Percentiles rank a stretch among this genome's conserved stretches.
phyloP scores from a whole-genome alignment of 306 rosid species.

The Lathyrus tuberosus region DNA sequence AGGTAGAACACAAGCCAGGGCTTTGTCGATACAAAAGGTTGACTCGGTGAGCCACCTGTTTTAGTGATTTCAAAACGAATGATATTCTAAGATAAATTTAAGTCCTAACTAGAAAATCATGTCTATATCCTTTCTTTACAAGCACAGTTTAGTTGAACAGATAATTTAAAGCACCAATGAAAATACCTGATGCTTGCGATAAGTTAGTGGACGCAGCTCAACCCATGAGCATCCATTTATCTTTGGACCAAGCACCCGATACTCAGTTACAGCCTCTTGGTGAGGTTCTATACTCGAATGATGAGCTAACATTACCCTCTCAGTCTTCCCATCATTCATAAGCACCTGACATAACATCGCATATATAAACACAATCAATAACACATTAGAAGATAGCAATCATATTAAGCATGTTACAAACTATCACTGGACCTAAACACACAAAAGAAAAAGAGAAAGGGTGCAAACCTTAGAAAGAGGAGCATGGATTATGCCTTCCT shows the following conservation, averaged over 20 bases:
- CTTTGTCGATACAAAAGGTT: constrained; percentile 5
- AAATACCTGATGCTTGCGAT: constrained; percentile 88
- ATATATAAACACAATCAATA: constrained; percentile 24
- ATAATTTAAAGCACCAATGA: constrained; percentile 22
- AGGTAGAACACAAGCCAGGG: neutral
- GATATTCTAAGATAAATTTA: constrained; percentile 5
- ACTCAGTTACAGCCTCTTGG: constrained; percentile 89
- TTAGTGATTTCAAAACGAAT: constrained; percentile 16
- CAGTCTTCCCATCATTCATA: constrained; percentile 91
- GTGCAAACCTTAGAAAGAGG: constrained; percentile 85
- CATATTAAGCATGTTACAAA: constrained; percentile 29
- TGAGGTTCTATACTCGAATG: constrained; percentile 73
- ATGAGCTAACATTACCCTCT: constrained; percentile 81
- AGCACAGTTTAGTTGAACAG: constrained; percentile 7
- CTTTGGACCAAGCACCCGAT: constrained; percentile 86
- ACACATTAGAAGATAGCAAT: constrained; percentile 21
- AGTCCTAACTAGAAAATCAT: constrained; percentile 5
- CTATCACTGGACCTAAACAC: constrained; percentile 23
- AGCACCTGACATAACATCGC: constrained; percentile 62
- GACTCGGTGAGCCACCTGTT: neutral
- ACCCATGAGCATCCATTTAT: constrained; percentile 98
- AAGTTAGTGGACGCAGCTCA: constrained; percentile 81
- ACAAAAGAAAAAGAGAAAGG: constrained; percentile 13
- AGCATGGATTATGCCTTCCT: constrained; percentile 78
- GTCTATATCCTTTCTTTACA: neutral